Evolutionary conservation across 345 rosid genomes (phyloP), one percentile per base, ranked within the genome.

Genomic region (Boechera stricta): DNA sequence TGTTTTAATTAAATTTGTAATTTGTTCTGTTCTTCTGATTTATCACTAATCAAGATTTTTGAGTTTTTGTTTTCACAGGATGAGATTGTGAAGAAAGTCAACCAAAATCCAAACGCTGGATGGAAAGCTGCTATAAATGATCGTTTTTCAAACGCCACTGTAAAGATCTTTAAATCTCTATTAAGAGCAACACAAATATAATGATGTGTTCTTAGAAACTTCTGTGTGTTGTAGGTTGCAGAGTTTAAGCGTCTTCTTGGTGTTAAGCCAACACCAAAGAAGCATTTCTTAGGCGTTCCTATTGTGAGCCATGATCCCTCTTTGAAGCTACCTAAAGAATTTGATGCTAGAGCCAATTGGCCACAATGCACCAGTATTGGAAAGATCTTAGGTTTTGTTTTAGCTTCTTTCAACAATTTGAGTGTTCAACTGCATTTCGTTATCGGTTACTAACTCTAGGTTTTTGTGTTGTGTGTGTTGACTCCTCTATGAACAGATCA

Each of bases 261-360:
- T 31, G 97, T 83, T 71, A 90, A 89, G 66, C 90, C 81, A 79
- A 81, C 88, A 28, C 97, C 97, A 0, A 78, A 77, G 69, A 78
- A 76, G 74, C 87, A 82, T 51, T 77, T 90, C 56, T 24, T 62
- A 76, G 91, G 86, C 69, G 81, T 85, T 77, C 99, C 99, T 75
- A 63, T 85, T 42, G 58, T 81, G 51, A 87, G 82, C 60, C 88
- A 92, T 84, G 89, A 87, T n/a, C 85, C 77, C 60, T 82, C 98
- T 77, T 71, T 87, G 38, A 82, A 82, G 81, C 53, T 94, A 71
- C 96, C 97, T 16, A 82, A 82, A 39, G 81, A 71, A 36, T 94
- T 94, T 44, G 98, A 94, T 85, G 96, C 98, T 56, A 89, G 98
- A 81, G 84, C 85, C 6, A 82, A 87, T 77, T 94, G 99, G 98